phyloP scores from a whole-genome alignment of 179 eudicot species.

The Pouteria campechiana region DNA sequence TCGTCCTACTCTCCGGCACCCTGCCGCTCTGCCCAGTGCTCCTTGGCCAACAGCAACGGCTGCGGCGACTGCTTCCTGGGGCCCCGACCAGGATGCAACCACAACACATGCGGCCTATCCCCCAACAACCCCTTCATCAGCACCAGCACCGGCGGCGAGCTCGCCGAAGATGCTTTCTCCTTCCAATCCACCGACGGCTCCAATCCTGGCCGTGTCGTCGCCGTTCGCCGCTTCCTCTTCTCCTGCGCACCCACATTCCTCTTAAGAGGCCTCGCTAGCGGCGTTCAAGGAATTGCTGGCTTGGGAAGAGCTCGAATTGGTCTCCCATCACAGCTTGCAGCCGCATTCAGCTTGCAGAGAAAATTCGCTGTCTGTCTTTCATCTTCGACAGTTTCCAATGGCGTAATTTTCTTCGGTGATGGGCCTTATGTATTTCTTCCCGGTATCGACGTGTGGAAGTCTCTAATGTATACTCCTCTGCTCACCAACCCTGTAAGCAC shows the following conservation, averaged over 20 bases:
- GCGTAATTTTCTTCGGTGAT: conserved; percentile 18
- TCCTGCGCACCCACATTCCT: conserved; percentile 10
- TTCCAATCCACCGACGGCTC: conserved; percentile 16
- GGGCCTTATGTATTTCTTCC: conserved; percentile 21
- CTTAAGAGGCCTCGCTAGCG: conserved; percentile 19
- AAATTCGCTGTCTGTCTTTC: conserved; percentile 30
- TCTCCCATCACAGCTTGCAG: conserved; percentile 19
- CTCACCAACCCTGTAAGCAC: conserved; percentile 17
- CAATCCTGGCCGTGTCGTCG: conserved; percentile 9
- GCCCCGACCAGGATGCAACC: conserved; percentile 18
- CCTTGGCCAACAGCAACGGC: conserved; percentile 3
- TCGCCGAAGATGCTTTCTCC: conserved; percentile 11
- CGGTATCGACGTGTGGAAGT: conserved; percentile 4
- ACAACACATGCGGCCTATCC: conserved; percentile 10
- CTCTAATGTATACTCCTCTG: conserved; percentile 14
- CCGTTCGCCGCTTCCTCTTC: conserved; percentile 7
- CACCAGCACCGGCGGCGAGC: conserved; percentile 3
- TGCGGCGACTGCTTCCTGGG: conserved; percentile 7
- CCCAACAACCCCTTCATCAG: conserved; percentile 17
- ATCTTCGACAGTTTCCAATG: conserved; percentile 7
- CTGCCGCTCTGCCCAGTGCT: conserved; percentile 25
- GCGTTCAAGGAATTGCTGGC: conserved; percentile 27
- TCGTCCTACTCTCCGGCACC: conserved; percentile 16
- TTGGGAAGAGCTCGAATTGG: conserved; percentile 23
- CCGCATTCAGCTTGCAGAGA: conserved; percentile 11